Percentiles rank a stretch among this genome's conserved stretches.
Conservation (phyloP, 106 monocot species). For the Platanthera guangdongensis region DNA sequence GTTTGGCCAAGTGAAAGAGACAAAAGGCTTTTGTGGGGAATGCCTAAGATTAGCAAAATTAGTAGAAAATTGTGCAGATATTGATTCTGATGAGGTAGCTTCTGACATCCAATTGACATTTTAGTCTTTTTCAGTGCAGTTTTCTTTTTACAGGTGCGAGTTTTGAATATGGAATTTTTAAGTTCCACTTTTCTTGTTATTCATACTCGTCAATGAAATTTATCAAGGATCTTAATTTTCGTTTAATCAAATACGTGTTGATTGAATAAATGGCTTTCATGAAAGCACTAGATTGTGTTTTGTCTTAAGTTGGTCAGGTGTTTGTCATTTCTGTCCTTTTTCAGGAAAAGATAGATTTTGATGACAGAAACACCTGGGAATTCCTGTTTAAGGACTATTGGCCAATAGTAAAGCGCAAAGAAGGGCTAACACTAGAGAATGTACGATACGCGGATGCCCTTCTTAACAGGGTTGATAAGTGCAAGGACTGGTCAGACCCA, state of each 20-base stretch:
- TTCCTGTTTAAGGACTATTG: conserved; percentile 76
- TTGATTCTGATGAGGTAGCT: conserved; percentile 36
- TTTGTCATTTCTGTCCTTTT: background rate
- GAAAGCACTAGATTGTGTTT: background rate
- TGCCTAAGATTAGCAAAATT: conserved; percentile 37
- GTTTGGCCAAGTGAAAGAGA: conserved; percentile 30
- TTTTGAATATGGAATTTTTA: no score
- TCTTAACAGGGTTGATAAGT: conserved; percentile 24
- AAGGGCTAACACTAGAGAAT: conserved; percentile 38
- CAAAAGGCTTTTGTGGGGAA: conserved; percentile 39
- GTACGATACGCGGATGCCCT: conserved; percentile 32
- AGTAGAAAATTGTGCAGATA: conserved; percentile 37
- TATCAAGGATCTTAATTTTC: conserved; percentile 3
- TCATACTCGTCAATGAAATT: background rate
- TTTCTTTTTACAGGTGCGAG: background rate
- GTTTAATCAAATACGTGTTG: background rate
- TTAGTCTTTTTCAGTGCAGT: background rate
- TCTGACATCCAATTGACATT: background rate
- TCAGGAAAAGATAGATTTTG: conserved; percentile 58
- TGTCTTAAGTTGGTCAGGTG: background rate
- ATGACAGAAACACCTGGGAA: conserved; percentile 38
- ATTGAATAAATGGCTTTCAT: background rate
- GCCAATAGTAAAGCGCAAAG: conserved; percentile 48
- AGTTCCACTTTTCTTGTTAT: background rate
- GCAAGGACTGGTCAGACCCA: conserved; percentile 14